Conservation (phyloP, 352 stramenopile genomes). For the Pythium rishiriense region DNA sequence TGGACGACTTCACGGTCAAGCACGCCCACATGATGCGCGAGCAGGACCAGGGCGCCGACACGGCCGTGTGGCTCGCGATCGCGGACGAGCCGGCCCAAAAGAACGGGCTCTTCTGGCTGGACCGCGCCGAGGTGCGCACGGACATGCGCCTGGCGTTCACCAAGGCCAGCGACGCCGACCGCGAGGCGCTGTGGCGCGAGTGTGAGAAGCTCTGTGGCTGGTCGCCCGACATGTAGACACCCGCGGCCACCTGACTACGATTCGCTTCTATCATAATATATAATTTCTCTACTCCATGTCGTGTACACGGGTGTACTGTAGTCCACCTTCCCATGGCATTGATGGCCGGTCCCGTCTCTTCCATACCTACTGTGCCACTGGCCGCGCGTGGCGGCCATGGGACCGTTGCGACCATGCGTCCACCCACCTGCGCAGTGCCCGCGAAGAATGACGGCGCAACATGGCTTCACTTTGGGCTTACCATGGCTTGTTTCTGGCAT, state of each 20-base stretch:
- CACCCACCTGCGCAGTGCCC: too few species aligned
- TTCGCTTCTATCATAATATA: background rate
- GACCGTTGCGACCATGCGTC: background rate
- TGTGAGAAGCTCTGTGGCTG: constrained; percentile 40
- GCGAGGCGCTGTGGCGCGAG: constrained; percentile 35
- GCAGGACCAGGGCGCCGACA: constrained; percentile 43
- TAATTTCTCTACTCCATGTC: background rate
- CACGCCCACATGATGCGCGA: constrained; percentile 52
- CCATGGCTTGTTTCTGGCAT: constrained; percentile 7
- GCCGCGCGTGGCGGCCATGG: too few species aligned
- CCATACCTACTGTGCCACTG: constrained; percentile 5
- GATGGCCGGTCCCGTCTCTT: constrained; percentile 1
- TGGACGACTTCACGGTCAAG: constrained; percentile 41
- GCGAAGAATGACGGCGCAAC: background rate
- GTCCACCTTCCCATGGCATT: background rate
- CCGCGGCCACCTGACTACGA: background rate
- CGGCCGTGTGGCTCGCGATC: constrained; percentile 49
- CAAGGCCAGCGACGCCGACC: constrained; percentile 41
- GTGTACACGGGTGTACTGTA: too few species aligned
- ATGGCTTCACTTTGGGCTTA: background rate
- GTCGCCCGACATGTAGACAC: background rate
- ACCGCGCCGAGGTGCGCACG: constrained; percentile 39
- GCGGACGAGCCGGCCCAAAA: constrained; percentile 34
- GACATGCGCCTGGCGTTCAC: constrained; percentile 48
- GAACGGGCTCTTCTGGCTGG: constrained; percentile 51